Evolutionary conservation across 2,329 filamentous ascomycete genomes (phyloP), one percentile per base, ranked within the genome.

Genomic region (Ophiocordyceps robertsii): DNA sequence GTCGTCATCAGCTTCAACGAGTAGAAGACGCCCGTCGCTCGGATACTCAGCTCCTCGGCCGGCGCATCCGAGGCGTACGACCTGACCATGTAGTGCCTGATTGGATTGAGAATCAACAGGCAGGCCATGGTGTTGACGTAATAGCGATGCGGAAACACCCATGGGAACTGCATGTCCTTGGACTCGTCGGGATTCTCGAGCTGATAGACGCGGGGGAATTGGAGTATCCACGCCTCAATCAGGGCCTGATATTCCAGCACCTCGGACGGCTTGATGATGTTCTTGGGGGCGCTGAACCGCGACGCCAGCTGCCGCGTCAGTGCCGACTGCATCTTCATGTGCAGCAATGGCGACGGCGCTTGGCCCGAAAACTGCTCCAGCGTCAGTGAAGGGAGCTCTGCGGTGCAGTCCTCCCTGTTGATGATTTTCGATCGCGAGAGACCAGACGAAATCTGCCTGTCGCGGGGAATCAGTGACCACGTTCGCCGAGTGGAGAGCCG

Each of bases 11-110:
- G 49, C 12, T 60, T 64, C 3, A 72, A 49, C 1, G 64, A 60
- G 37, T 66, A 62, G 9, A 66, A 56, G 4, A 73, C 51, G 1
- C 67, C 68, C 21, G 55, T 61, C 4, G 46, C 51, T 11, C 63
- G 60, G 21, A 67, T 56, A 2, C 56, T 50, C 12, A 59, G 49
- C 19, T 68, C 61, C 7, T 58, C 54, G 0, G 49, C 42, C 0
- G 56, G 46, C 0, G 59, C 42, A 38, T 55, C 37, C 45, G 53
- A 42, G 41, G 53, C 46, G 47, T 55, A 52, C 6, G 53, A 45
- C 30, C 62, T 62, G 1, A 64, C 65, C 47, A 74, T 64, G 47
- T 63, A 70, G 1, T 61, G 53, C 38, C 71, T 66, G 38, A 72
- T 57, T 7, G 68, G 66, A 40, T 69, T 61, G 1, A 72, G 53